A percentile compares a stretch with the other conserved stretches of the same genome.
phyloP scores from a whole-genome alignment of 73 alveolate genomes.

The Tetrahymena elliotti region DNA sequence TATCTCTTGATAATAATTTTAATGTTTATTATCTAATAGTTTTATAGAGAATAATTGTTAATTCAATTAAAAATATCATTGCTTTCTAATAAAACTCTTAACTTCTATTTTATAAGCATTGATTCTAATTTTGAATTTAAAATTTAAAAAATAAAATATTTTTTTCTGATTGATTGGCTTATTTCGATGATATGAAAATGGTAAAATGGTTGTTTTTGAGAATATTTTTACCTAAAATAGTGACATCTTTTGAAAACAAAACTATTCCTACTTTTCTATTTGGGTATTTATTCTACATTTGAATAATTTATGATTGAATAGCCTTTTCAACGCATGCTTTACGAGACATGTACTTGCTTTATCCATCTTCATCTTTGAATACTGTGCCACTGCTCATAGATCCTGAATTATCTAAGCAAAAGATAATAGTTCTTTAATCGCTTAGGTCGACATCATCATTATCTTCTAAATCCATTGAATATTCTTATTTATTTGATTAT shows the following conservation, averaged over 20 bases:
- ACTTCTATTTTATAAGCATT: too few species aligned
- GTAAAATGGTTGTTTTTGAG: background rate
- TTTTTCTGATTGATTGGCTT: too few species aligned
- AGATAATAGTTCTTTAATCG: constrained; percentile 40
- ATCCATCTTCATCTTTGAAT: constrained; percentile 57
- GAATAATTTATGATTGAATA: constrained; percentile 60
- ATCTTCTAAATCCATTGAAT: background rate
- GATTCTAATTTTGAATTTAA: too few species aligned
- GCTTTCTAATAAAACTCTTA: too few species aligned
- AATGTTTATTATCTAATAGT: too few species aligned
- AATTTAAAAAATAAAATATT: too few species aligned
- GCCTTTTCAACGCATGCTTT: constrained; percentile 89
- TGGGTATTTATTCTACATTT: constrained; percentile 58
- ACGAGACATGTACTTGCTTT: constrained; percentile 75
- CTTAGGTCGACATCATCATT: background rate
- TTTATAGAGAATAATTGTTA: too few species aligned
- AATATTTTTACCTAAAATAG: constrained; percentile 82
- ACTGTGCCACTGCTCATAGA: constrained; percentile 78
- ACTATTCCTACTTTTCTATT: constrained; percentile 80
- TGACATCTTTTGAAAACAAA: constrained; percentile 78
- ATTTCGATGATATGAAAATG: too few species aligned
- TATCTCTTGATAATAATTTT: too few species aligned
- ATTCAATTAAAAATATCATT: too few species aligned
- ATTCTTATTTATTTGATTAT: background rate
- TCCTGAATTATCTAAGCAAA: constrained; percentile 86